A percentile compares a stretch with the other conserved stretches of the same genome.
These are phyloP conservation scores for Ormosia emarginata DNA, from an alignment of 306 rosid genomes.

Conservation along the genomic window DNA sequence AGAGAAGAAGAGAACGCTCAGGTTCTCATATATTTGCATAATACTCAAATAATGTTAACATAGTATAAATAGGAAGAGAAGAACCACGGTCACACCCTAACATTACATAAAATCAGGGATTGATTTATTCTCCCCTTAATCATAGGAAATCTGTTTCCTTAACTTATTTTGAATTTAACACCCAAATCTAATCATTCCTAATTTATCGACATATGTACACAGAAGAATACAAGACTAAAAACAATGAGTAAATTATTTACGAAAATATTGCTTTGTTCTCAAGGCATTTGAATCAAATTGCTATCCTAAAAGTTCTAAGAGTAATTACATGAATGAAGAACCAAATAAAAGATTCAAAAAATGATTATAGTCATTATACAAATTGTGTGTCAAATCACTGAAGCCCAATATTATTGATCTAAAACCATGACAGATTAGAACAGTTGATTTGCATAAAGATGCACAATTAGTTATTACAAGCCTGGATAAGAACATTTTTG, in stretches of 20 bases:
- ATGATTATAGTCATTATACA: neutral
- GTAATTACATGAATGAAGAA: neutral
- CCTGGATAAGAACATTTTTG: neutral
- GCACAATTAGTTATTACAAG: neutral
- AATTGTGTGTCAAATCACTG: neutral
- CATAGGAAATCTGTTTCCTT: too few relatives aligned
- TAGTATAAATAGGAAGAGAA: too few relatives aligned
- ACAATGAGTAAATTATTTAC: neutral
- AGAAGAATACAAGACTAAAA: neutral
- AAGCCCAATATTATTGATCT: neutral
- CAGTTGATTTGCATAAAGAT: neutral
- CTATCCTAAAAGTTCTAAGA: slow-evolving; percentile 3
- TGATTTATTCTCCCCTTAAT: too few relatives aligned
- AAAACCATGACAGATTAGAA: neutral
- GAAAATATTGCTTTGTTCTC: neutral
- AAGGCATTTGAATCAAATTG: neutral
- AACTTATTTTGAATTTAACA: too few relatives aligned
- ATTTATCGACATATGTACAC: too few relatives aligned
- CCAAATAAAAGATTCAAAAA: neutral
- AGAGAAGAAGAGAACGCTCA: too few relatives aligned
- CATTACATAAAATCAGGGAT: too few relatives aligned
- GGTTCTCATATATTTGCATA: too few relatives aligned
- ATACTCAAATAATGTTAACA: too few relatives aligned
- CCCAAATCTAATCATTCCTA: too few relatives aligned
- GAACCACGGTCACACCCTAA: too few relatives aligned